Evolutionary conservation across 2,329 filamentous ascomycete genomes (phyloP).

Genomic region (Nigrospora sphaerica): DNA sequence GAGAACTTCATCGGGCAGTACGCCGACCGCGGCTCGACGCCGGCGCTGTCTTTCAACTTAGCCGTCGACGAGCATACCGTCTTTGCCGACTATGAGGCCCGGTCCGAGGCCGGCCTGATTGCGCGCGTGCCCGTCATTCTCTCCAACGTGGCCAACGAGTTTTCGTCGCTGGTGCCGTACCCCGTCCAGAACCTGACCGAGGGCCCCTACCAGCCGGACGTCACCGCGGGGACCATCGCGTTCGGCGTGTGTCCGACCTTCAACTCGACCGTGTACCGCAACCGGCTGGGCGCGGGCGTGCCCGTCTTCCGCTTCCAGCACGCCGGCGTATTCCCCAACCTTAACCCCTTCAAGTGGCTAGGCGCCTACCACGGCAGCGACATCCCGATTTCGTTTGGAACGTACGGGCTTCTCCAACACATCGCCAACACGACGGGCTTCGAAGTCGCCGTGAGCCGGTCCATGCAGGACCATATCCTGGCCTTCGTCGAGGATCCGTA

Average conservation of each 20-base stretch:
- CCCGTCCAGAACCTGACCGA: constrained; percentile 18
- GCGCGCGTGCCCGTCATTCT: constrained; percentile 21
- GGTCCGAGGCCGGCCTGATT: constrained; percentile 14
- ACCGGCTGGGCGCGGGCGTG: constrained; percentile 11
- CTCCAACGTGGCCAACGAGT: constrained; percentile 25
- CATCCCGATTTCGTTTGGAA: constrained; percentile 29
- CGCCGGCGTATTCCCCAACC: constrained; percentile 32
- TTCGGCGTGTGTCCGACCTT: constrained; percentile 19
- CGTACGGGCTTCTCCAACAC: constrained; percentile 18
- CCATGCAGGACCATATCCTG: constrained; percentile 19
- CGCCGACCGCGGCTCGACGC: constrained; percentile 7
- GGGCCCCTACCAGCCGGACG: constrained; percentile 14
- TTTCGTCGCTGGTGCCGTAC: constrained; percentile 17
- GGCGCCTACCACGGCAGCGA: constrained; percentile 33
- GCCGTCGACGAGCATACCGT: constrained; percentile 19
- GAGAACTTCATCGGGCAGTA: constrained; percentile 10
- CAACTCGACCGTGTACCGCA: constrained; percentile 16
- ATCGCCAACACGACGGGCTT: constrained; percentile 15
- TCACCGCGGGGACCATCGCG: constrained; percentile 6
- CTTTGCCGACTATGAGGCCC: constrained; percentile 22
- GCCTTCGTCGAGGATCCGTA: constrained; percentile 18
- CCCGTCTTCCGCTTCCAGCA: constrained; percentile 32
- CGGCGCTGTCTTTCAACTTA: constrained; percentile 16
- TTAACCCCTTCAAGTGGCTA: constrained; percentile 28
- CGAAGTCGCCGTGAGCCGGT: constrained; percentile 13